Conservation (phyloP, 2,329 filamentous ascomycete genomes). For the Diaporthe ilicicola region DNA sequence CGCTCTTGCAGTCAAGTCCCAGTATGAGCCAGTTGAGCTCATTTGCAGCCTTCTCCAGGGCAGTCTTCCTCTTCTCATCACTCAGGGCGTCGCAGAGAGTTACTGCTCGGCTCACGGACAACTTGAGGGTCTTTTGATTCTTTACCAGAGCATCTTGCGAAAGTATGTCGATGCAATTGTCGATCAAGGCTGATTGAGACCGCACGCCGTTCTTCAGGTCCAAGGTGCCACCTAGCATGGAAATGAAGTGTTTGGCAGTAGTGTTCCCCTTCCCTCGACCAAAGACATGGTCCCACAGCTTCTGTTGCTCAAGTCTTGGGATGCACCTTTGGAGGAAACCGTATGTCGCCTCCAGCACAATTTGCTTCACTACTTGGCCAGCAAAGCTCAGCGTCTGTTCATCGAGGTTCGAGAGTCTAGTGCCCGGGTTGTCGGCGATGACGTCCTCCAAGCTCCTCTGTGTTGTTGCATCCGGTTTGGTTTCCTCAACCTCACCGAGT, state of each 20-base stretch:
- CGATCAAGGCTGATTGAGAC: conserved; percentile 1
- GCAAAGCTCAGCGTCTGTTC: conserved; percentile 10
- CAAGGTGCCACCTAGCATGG: not conserved
- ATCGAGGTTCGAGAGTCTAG: conserved; percentile 15
- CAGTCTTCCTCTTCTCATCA: not conserved
- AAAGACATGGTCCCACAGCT: not conserved
- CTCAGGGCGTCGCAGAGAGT: conserved; percentile 29
- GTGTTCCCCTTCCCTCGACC: not conserved
- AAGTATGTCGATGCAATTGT: conserved; percentile 24
- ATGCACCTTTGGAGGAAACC: conserved; percentile 20
- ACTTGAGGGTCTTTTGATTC: conserved; percentile 1
- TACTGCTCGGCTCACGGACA: not conserved
- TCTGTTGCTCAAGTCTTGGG: not conserved
- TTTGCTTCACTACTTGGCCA: conserved; percentile 22
- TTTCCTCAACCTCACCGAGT: not conserved
- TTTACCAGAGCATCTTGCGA: not conserved
- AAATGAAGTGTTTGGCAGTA: not conserved
- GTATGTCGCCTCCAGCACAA: conserved; percentile 22
- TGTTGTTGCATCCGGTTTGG: not conserved
- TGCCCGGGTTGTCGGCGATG: conserved; percentile 10
- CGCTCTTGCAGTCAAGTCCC: conserved; percentile 22
- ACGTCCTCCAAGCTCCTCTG: conserved; percentile 7
- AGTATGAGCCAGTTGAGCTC: conserved; percentile 25
- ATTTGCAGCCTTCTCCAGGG: not conserved
- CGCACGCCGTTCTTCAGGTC: conserved; percentile 15